Evolutionary conservation across 1,284 basidiomycete species (phyloP).

Genomic region (Anthracocystis setariae): DNA sequence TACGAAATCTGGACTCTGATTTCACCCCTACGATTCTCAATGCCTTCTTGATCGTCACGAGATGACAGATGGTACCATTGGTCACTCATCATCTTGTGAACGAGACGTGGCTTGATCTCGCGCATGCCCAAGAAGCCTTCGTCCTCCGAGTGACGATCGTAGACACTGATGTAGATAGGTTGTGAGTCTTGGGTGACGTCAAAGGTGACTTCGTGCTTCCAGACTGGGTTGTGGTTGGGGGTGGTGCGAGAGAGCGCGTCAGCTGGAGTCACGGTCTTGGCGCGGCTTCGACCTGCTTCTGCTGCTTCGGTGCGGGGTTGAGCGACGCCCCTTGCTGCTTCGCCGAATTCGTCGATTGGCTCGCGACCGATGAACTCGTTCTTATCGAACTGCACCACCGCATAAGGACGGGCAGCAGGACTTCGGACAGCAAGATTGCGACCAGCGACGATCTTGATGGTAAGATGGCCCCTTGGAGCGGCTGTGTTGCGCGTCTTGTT

Average conservation of each 20-base stretch:
- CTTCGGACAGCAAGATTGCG: constrained; percentile 75
- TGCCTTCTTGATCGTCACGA: constrained; percentile 53
- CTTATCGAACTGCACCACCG: constrained; percentile 97
- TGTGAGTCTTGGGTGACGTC: constrained; percentile 93
- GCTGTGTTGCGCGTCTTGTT: constrained; percentile 57
- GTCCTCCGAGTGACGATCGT: constrained; percentile 85
- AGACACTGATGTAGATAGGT: constrained; percentile 87
- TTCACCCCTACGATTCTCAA: constrained; percentile 74
- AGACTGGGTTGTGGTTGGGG: constrained; percentile 86
- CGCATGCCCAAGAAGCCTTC: constrained; percentile 90
- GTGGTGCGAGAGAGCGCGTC: constrained; percentile 32
- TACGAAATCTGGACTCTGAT: constrained; percentile 94
- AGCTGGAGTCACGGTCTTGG: constrained; percentile 52
- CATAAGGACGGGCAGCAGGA: constrained; percentile 80
- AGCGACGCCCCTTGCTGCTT: constrained; percentile 83
- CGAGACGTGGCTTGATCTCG: constrained; percentile 87
- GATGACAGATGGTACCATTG: constrained; percentile 89
- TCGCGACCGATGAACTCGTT: constrained; percentile 97
- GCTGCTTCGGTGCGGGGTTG: constrained; percentile 74
- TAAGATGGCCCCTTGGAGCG: constrained; percentile 79
- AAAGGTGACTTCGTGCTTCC: constrained; percentile 94
- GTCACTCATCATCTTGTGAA: constrained; percentile 93
- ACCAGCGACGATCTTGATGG: constrained; percentile 93
- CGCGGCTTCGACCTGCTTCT: constrained; percentile 73
- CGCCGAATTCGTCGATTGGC: constrained; percentile 84